These are phyloP conservation scores for Starmerella apis DNA, from an alignment of 805 yeast genomes.

Conservation along the genomic window DNA sequence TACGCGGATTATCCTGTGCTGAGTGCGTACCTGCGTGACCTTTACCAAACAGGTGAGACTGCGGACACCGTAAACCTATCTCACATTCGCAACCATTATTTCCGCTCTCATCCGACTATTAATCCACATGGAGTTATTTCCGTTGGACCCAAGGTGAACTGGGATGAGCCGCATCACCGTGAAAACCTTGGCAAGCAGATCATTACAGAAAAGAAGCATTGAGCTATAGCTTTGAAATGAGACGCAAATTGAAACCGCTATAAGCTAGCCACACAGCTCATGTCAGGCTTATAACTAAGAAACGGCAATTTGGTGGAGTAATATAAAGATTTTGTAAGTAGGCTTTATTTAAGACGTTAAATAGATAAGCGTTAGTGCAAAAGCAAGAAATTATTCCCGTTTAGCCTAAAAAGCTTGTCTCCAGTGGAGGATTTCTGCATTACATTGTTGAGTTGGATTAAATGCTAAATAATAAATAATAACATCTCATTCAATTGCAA, in stretches of 20 bases:
- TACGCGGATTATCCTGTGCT: constrained; percentile 67
- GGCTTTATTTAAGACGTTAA: too few relatives aligned
- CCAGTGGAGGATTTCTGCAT: too few relatives aligned
- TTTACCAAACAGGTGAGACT: constrained; percentile 63
- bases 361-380: too few relatives aligned
- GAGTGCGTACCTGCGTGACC: constrained; percentile 67
- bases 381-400: too few relatives aligned
- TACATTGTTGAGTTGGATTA: too few relatives aligned
- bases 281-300: too few relatives aligned
- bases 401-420: too few relatives aligned
- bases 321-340: too few relatives aligned
- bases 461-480: too few relatives aligned
- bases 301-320: too few relatives aligned
- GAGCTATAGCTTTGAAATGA: not conserved
- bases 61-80: constrained; percentile 72
- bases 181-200: constrained; percentile 13
- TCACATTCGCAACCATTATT: constrained; percentile 86
- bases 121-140: constrained; percentile 83
- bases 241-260: not conserved
- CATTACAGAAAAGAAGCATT: not conserved
- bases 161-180: constrained; percentile 22
- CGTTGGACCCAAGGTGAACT: constrained; percentile 54
- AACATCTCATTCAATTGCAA: too few relatives aligned
- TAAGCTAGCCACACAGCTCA: too few relatives aligned
- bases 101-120: constrained; percentile 68